Evolutionary conservation across 2,329 filamentous ascomycete species (phyloP).

Genomic region (Cordyceps tenuipes): DNA sequence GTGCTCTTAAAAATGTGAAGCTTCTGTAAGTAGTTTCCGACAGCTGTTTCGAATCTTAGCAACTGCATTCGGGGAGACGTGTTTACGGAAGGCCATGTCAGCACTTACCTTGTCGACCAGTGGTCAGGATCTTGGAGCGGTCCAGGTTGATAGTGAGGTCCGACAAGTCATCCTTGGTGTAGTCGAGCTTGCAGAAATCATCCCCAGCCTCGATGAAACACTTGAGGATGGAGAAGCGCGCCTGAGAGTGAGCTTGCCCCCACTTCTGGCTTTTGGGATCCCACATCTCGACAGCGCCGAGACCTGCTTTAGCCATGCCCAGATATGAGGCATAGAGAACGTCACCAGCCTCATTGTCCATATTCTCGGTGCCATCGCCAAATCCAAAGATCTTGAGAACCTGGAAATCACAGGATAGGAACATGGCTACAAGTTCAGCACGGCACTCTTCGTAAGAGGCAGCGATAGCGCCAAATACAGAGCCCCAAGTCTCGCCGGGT

Average conservation of each 20-base stretch:
- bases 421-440: conserved; percentile 91
- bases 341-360: conserved; percentile 71
- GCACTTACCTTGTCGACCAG: conserved; percentile 59
- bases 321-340: conserved; percentile 85
- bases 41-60: conserved; percentile 41
- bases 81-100: not conserved
- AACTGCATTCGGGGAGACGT: not conserved
- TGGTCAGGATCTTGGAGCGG: conserved; percentile 74
- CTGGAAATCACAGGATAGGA: conserved; percentile 76
- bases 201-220: conserved; percentile 81
- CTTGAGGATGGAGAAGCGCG: conserved; percentile 77
- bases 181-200: conserved; percentile 76
- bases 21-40: conserved; percentile 82
- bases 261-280: conserved; percentile 85
- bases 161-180: conserved; percentile 63
- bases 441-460: conserved; percentile 91
- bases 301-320: conserved; percentile 87
- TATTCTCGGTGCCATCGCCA: conserved; percentile 65
- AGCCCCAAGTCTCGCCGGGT: conserved; percentile 89
- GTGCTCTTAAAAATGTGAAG: conserved; percentile 89
- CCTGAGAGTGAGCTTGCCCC: conserved; percentile 89
- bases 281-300: conserved; percentile 88
- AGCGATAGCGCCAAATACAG: conserved; percentile 80
- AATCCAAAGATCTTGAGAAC: conserved; percentile 90
- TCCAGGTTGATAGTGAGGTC: conserved; percentile 79